Percentiles rank a stretch among this genome's conserved stretches.
Conservation (phyloP, 768 basidiomycete genomes). For the Tricholomella constricta region DNA sequence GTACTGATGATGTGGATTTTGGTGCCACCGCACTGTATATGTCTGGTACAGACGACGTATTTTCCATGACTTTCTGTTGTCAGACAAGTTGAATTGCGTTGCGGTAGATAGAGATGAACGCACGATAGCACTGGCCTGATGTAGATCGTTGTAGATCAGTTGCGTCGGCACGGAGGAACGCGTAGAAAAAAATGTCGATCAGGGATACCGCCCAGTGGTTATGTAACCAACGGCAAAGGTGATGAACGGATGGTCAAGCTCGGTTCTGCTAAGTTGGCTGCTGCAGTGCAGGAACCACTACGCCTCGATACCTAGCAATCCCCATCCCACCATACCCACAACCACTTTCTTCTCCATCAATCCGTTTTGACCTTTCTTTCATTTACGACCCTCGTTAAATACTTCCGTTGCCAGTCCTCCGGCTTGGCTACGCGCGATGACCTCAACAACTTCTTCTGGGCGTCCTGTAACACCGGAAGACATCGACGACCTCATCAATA, state of each 20-base stretch:
- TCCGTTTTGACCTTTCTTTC: not conserved
- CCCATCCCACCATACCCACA: constrained; percentile 10
- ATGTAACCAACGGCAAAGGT: constrained; percentile 11
- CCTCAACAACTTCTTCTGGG: constrained; percentile 8
- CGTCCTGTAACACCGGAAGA: constrained; percentile 41
- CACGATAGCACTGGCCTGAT: constrained; percentile 4
- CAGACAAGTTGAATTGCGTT: not conserved
- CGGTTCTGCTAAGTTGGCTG: constrained; percentile 15
- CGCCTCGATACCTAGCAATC: constrained; percentile 11
- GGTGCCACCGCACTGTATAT: not conserved
- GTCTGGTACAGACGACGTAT: not conserved
- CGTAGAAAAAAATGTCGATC: constrained; percentile 5
- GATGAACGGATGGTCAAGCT: constrained; percentile 13
- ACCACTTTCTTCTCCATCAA: not conserved
- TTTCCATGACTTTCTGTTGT: not conserved
- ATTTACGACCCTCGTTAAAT: constrained; percentile 4
- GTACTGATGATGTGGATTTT: constrained; percentile 65
- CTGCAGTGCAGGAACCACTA: constrained; percentile 14
- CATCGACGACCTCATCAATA: constrained; percentile 57
- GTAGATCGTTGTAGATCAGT: constrained; percentile 7
- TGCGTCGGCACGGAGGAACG: not conserved
- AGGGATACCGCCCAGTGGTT: constrained; percentile 9
- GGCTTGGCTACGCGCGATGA: constrained; percentile 5
- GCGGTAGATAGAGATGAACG: not conserved
- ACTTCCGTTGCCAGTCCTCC: not conserved